Base-by-base conservation (phyloP, 169 alveolate genomes). In the Blepharisma undulans region DNA sequence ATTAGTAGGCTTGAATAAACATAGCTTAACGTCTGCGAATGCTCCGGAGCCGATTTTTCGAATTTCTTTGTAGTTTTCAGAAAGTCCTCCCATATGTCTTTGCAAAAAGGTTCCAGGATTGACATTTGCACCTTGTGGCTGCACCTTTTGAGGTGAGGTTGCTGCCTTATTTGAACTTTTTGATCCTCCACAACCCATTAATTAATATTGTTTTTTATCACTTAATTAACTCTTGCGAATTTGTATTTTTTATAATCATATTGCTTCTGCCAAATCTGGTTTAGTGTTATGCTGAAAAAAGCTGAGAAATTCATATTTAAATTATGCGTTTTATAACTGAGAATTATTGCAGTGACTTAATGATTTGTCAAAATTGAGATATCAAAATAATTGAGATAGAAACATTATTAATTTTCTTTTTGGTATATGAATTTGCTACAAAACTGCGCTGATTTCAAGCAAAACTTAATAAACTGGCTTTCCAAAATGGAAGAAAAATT, bases 21-120 rank as follows among this genome's bases (percentile, higher is more conserved):
- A 60, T 71, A 71, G 22, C 84, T 71, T 27, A 30, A 86, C 91
- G 22, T 86, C 84, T 22, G 82, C 91, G 61, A 86, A 86, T 4
- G 84, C 91, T 29, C 91, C 84, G 14, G 25, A 30, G 12, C 91
- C 91, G n/a, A 86, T 25, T 29, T 61, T 86, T 84, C 60, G 32
- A 22, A n/a, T 61, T 60, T 36, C 79, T 84, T 48, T 22, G 78
- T 84, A 84, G 30, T 84, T 32, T 22, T 76, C 33, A 33, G 89
- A 60, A n/a, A 84, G 34, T 36, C 78, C 78, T 22, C 89, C 89
- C 22, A 32, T 21, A 7, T 21, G 30, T 5, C 34, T 1, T n/a
- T 84, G 33, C 7, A 84, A 22, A 29, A 84, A 84, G 25, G 87
- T 32, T 33, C 87, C 80, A 8, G 80, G 80, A 5, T 29, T 72